Conservation (phyloP, 441 rosid genomes). For the Monsonia emarginata region DNA sequence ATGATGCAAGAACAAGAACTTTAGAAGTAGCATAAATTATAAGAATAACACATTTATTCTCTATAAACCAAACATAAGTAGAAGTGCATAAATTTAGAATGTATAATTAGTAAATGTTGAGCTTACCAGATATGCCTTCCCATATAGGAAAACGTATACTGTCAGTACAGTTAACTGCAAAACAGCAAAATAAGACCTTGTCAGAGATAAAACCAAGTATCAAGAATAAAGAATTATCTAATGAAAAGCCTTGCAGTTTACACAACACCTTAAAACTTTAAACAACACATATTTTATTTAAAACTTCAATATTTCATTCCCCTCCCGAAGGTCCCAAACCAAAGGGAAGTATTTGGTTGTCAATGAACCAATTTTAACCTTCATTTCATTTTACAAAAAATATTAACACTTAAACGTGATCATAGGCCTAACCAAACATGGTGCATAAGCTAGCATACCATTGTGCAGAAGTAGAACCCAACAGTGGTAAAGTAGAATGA, state of each 20-base stretch:
- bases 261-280: background rate
- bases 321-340: too few species aligned
- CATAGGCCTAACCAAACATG: background rate
- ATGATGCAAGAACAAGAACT: too few species aligned
- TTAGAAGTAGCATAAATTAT: background rate
- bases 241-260: background rate
- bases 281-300: too few species aligned
- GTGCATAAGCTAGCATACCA: constrained; percentile 44
- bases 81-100: background rate
- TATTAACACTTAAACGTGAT: too few species aligned
- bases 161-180: constrained; percentile 94
- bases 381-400: too few species aligned
- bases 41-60: background rate
- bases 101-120: background rate
- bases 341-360: too few species aligned
- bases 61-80: background rate
- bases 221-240: background rate
- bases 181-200: constrained; percentile 17
- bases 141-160: constrained; percentile 76
- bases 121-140: constrained; percentile 89
- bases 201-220: constrained; percentile 14
- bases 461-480: constrained; percentile 88
- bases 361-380: too few species aligned
- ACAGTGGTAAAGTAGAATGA: constrained; percentile 95
- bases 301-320: too few species aligned